A percentile compares a stretch with the other conserved stretches of the same genome.
Evolutionary conservation across 2,329 filamentous ascomycete genomes (phyloP).

Genomic region (Sclerotinia trifoliorum): DNA sequence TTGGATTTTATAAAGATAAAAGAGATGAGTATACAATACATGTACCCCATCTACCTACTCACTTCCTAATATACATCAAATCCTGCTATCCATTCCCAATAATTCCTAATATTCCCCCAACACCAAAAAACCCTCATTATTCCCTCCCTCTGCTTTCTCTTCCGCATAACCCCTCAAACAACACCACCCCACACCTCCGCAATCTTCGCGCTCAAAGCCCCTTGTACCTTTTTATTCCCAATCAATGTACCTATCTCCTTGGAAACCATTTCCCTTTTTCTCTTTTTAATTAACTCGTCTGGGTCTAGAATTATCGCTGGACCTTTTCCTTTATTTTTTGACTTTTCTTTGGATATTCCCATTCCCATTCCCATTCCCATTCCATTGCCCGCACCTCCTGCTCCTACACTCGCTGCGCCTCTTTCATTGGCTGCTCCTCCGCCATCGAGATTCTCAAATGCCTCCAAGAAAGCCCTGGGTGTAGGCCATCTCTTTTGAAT

Average conservation of each 20-base stretch:
- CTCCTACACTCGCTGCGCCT: background rate
- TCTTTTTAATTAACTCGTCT: slow-evolving; percentile 43
- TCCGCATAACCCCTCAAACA: background rate
- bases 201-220: slow-evolving; percentile 64
- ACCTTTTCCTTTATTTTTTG: slow-evolving; percentile 6
- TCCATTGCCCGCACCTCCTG: background rate
- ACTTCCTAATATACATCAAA: no score
- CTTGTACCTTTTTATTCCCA: slow-evolving; percentile 67
- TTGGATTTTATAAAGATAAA: no score
- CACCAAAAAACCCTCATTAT: no score
- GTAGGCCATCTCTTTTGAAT: slow-evolving; percentile 79
- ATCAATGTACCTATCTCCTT: slow-evolving; percentile 57
- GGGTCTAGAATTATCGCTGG: background rate
- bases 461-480: slow-evolving; percentile 68
- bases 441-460: slow-evolving; percentile 47
- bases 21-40: no score
- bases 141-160: no score
- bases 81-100: no score
- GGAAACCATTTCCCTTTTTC: slow-evolving; percentile 60
- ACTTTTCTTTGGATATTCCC: background rate
- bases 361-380: background rate
- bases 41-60: no score
- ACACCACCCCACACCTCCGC: slow-evolving; percentile 68
- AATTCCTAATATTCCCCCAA: no score
- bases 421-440: background rate